Conservation (phyloP, 202 grass and related monocot species). For the Digitaria exilis region DNA sequence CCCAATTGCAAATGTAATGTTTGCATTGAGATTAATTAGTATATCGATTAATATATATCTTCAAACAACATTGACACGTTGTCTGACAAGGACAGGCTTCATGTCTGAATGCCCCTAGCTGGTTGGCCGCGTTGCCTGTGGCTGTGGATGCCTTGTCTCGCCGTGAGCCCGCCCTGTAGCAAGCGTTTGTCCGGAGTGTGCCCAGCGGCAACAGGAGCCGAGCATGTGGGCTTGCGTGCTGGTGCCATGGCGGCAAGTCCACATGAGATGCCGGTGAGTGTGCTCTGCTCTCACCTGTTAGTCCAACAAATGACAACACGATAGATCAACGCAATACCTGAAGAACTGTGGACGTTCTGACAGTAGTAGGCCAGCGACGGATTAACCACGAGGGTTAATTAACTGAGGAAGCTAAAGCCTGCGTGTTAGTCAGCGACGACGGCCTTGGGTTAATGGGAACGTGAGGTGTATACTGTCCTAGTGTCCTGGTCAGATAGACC, state of each 20-base stretch:
- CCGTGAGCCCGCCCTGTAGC: not conserved
- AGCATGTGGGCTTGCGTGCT: not conserved
- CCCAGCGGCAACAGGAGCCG: not conserved
- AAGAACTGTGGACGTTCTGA: not conserved
- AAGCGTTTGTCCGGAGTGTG: not conserved
- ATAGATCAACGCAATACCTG: too few species aligned
- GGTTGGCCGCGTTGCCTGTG: not conserved
- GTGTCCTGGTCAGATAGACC: not conserved
- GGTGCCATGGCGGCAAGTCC: not conserved
- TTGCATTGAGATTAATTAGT: not conserved
- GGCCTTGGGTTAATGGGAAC: not conserved
- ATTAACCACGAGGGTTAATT: not conserved
- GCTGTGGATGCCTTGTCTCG: not conserved
- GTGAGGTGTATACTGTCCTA: not conserved
- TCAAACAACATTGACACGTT: not conserved
- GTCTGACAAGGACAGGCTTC: not conserved
- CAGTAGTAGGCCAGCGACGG: not conserved
- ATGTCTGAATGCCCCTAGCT: not conserved
- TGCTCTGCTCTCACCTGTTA: not conserved
- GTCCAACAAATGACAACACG: not conserved
- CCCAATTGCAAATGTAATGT: not conserved
- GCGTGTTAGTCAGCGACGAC: not conserved
- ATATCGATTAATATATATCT: not conserved
- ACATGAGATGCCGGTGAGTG: conserved; percentile 2
- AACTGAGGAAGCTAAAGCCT: not conserved